phyloP scores from a whole-genome alignment of 176 grass and related monocot genomes.

The Paspalum vaginatum region DNA sequence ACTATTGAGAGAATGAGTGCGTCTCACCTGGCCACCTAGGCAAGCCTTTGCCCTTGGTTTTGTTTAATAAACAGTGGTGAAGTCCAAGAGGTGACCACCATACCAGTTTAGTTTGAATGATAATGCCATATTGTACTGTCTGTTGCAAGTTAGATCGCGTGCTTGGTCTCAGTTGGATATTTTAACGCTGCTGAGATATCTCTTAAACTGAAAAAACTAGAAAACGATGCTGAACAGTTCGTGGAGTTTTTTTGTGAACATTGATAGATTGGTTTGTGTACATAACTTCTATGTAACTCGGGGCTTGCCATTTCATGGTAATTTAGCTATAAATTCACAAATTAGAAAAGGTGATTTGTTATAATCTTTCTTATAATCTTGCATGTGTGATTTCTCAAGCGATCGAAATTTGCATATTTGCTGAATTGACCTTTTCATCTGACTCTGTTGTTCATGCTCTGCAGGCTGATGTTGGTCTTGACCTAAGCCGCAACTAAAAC shows the following conservation, averaged over 20 bases:
- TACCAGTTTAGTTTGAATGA: too few relatives aligned
- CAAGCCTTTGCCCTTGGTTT: too few relatives aligned
- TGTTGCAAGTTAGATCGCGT: too few relatives aligned
- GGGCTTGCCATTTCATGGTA: background rate
- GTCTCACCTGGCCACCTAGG: too few relatives aligned
- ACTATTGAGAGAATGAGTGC: too few relatives aligned
- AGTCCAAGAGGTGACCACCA: too few relatives aligned
- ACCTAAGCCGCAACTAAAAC: slow-evolving; percentile 98
- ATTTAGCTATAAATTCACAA: background rate
- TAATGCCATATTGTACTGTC: too few relatives aligned
- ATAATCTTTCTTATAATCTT: background rate
- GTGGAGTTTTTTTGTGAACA: background rate
- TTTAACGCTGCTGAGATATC: background rate
- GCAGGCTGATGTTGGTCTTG: slow-evolving; percentile 94
- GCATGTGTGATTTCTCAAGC: background rate
- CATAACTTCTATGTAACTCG: background rate
- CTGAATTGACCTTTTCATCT: slow-evolving; percentile 13
- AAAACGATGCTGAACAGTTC: background rate
- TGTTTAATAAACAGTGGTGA: too few relatives aligned
- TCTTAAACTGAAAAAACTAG: background rate
- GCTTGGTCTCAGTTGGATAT: slow-evolving; percentile 6
- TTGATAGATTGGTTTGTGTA: slow-evolving; percentile 6
- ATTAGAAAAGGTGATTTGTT: background rate
- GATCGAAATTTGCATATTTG: background rate
- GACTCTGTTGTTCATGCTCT: slow-evolving; percentile 32